Base-by-base conservation (phyloP, 176 grass and related monocot species). In the Juncus effusus region DNA sequence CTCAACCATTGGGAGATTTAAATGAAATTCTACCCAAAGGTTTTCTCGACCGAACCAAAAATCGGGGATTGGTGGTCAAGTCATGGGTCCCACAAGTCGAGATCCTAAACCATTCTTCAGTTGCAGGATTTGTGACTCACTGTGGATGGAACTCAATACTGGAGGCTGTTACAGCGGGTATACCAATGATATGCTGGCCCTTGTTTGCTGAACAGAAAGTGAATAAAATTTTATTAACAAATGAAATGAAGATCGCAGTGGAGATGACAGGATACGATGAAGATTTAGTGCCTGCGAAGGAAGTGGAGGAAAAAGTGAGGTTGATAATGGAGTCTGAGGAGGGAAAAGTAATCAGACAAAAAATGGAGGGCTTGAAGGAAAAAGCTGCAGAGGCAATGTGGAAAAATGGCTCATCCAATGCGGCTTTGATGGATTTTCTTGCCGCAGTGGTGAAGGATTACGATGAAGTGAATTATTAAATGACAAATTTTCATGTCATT, bases 141-240 rank as follows among this genome's bases (percentile, higher is more conserved):
- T 75, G 81, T 19, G 81, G 86, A 1, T 89, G 86, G 86, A 89
- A 84, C 81, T 81, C 77, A 5, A 67, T 49, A 4, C 69, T 84
- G 40, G 86, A 89, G 72, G 73, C 72, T 7, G 56, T 79, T 66
- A 73, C 10, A 13, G 67, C 55, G 1, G 75, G 81, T 2, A 13
- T 78, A 65, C 69, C 75, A 10, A 15, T 83, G 69, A 58, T 83
- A 54, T 78, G 81, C 12, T 83, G 81, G 75, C 81, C 81, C 12
- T 2, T 83, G 54, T 74, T 55, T 12, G 81, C 68, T 1, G 81
- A 83, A 60, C 81, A 83, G 37, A 83, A 59, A 42, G 2, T 74
- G 62, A 83, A 83, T 54, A 83, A 76, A 79, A 74, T 79, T 50
- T 77, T 77, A 35, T 61, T 87, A 13, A 72, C 80, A 13, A 72